Evolutionary conservation across 1,284 basidiomycete genomes (phyloP).

Genomic region (Trichosporon sp.): DNA sequence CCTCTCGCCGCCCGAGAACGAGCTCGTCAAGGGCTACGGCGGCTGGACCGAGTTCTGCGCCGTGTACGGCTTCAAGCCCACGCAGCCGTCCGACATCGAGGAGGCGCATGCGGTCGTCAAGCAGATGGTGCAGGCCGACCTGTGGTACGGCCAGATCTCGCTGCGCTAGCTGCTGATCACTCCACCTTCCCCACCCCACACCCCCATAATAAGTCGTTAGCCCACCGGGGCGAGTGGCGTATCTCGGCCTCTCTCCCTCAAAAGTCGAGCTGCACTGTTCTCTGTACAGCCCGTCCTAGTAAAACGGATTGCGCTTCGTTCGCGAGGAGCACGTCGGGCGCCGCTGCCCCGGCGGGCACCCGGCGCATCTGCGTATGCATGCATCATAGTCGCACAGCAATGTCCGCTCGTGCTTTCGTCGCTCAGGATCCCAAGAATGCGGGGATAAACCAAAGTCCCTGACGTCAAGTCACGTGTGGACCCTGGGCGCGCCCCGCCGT

Average conservation of each 20-base stretch:
- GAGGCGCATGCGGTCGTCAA: constrained; percentile 4
- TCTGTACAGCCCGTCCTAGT: neutral
- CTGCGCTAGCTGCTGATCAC: neutral
- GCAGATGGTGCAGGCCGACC: constrained; percentile 4
- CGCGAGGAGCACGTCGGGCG: neutral
- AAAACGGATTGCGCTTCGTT: neutral
- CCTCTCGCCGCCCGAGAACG: neutral
- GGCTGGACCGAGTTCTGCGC: neutral
- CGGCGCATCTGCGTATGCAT: neutral
- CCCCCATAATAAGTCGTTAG: neutral
- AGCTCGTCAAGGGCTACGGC: neutral
- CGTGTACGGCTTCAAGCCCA: neutral
- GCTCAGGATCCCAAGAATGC: neutral
- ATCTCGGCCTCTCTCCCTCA: neutral
- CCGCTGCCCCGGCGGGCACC: too few relatives aligned
- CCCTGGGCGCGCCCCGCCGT: neutral
- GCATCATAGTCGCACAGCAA: neutral
- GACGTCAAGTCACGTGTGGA: neutral
- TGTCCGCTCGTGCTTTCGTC: neutral
- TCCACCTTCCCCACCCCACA: neutral
- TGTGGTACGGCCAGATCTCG: constrained; percentile 4
- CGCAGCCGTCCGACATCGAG: neutral
- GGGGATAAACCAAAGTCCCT: neutral
- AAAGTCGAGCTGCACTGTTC: neutral
- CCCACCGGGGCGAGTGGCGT: neutral